Evolutionary conservation across 305 asterid genomes (phyloP).

Genomic region (Solanum aculeatissimum): DNA sequence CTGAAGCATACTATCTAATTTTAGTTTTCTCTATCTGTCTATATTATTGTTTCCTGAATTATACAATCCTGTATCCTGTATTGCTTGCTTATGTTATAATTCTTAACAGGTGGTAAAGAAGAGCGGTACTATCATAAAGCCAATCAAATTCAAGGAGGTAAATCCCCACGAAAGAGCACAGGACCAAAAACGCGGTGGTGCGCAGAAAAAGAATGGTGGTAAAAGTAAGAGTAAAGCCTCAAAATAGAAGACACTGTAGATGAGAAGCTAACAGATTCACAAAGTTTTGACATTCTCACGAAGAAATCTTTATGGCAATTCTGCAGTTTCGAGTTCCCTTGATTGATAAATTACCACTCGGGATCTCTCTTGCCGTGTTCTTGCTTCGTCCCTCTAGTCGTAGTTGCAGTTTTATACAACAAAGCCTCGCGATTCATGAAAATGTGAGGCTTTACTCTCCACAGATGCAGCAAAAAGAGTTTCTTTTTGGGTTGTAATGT

Average conservation of each 20-base stretch:
- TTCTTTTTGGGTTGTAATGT: neutral
- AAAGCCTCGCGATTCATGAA: neutral
- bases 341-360: neutral
- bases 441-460: neutral
- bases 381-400: neutral
- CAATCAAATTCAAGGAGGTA: slow-evolving; percentile 51
- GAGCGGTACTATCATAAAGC: slow-evolving; percentile 68
- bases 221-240: slow-evolving; percentile 24
- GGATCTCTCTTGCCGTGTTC: neutral
- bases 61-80: neutral
- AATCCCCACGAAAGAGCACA: slow-evolving; percentile 37
- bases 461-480: neutral
- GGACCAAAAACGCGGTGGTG: slow-evolving; percentile 2
- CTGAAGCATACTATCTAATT: neutral
- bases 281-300: neutral
- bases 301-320: neutral
- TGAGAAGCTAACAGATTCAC: neutral
- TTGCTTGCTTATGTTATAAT: too few species aligned
- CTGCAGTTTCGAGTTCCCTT: neutral
- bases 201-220: slow-evolving; percentile 34
- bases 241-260: slow-evolving; percentile 6
- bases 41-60: neutral
- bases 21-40: neutral
- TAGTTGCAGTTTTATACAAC: neutral
- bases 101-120: slow-evolving; percentile 66